Evolutionary conservation across 1,139 yeast genomes (phyloP).

Genomic region (Sugiyamaella xylanicola): DNA sequence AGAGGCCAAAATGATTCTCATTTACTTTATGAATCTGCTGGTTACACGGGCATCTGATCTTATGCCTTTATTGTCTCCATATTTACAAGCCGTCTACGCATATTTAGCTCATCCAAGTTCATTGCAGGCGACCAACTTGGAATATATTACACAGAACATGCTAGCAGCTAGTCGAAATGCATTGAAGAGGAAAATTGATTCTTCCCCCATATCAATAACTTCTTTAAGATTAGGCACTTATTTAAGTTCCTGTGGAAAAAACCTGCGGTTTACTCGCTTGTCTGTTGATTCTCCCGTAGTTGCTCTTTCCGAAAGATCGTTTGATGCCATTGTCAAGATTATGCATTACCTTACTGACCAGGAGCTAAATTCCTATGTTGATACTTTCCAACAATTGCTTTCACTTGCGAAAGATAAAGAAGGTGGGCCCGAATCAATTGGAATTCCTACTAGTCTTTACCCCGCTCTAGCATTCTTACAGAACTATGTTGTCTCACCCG

Average conservation of each 20-base stretch:
- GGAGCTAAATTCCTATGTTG: constrained; percentile 23
- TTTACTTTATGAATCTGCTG: constrained; percentile 16
- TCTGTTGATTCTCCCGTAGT: constrained; percentile 21
- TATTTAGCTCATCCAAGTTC: constrained; percentile 16
- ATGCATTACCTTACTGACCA: constrained; percentile 27
- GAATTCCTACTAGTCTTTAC: constrained; percentile 13
- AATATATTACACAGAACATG: constrained; percentile 10
- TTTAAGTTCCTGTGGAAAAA: constrained; percentile 23
- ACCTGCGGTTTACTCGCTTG: constrained; percentile 21
- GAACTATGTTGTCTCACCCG: constrained; percentile 32
- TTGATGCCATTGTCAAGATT: constrained; percentile 26
- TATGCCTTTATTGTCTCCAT: constrained; percentile 21
- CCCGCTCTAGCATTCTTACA: constrained; percentile 24
- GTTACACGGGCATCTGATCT: constrained; percentile 19
- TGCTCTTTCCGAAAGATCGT: constrained; percentile 20
- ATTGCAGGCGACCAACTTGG: constrained; percentile 12
- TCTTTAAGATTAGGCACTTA: constrained; percentile 22
- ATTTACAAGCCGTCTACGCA: constrained; percentile 24
- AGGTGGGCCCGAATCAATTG: no score
- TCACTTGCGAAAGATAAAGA: no score
- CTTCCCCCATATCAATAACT: background rate
- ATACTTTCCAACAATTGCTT: constrained; percentile 6
- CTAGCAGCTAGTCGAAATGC: constrained; percentile 7
- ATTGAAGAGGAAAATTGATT: background rate
- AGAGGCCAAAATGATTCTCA: background rate